These are phyloP conservation scores for Umbelopsis isabellina DNA, from an alignment of 192 early-diverging fungal genomes.

Conservation along the genomic window DNA sequence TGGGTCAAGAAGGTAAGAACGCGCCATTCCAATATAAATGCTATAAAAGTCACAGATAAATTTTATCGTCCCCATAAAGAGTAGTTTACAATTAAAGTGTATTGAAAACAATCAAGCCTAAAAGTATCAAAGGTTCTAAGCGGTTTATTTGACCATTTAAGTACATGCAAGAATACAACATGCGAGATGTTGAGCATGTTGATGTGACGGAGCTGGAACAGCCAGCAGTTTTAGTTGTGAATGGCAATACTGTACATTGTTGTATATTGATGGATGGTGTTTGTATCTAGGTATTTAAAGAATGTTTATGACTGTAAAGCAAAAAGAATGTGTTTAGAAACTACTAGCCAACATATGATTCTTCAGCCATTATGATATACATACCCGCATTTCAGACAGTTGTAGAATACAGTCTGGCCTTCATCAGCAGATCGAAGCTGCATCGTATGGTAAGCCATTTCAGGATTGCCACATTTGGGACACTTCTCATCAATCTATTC, in stretches of 20 bases:
- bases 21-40: background rate
- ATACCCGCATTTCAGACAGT: slow-evolving; percentile 94
- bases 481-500: slow-evolving; percentile 91
- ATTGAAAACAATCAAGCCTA: too few relatives aligned
- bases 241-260: slow-evolving; percentile 12
- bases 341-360: background rate
- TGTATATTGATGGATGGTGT: slow-evolving; percentile 12
- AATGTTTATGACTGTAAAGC: slow-evolving; percentile 31
- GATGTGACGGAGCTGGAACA: too few relatives aligned
- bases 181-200: too few relatives aligned
- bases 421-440: slow-evolving; percentile 98
- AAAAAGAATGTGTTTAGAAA: background rate
- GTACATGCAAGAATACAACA: too few relatives aligned
- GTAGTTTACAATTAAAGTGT: too few relatives aligned
- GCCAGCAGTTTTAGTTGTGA: background rate
- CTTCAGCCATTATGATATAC: background rate
- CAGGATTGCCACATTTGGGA: slow-evolving; percentile 88
- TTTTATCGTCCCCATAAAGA: too few relatives aligned
- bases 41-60: background rate
- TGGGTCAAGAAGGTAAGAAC: background rate
- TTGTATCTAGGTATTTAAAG: slow-evolving; percentile 22
- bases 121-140: too few relatives aligned
- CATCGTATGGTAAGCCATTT: slow-evolving; percentile 96
- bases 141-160: too few relatives aligned
- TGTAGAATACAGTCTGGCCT: slow-evolving; percentile 99